These are phyloP conservation scores for Boletus tylopilopsis DNA, from an alignment of 768 basidiomycete species.

Conservation along the genomic window DNA sequence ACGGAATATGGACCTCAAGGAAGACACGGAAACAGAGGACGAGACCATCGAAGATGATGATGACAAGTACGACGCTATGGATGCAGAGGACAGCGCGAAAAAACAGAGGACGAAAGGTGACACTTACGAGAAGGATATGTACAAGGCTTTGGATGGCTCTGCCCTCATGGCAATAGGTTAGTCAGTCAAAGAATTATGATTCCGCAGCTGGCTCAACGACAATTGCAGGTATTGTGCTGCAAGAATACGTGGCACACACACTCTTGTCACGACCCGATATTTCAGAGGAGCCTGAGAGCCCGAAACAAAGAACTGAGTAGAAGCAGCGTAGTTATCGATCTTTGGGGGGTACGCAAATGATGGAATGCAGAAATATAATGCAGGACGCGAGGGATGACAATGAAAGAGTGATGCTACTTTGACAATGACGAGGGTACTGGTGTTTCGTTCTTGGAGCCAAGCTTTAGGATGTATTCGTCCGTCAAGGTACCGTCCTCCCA, in stretches of 20 bases:
- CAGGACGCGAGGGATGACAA: background rate
- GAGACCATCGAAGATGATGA: constrained; percentile 15
- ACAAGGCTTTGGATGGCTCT: constrained; percentile 68
- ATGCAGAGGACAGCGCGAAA: constrained; percentile 6
- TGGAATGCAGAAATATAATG: constrained; percentile 7
- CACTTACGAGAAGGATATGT: constrained; percentile 53
- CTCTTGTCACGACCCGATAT: constrained; percentile 6
- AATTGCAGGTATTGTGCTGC: constrained; percentile 58
- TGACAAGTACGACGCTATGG: constrained; percentile 8
- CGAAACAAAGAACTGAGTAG: constrained; percentile 10
- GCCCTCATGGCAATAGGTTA: constrained; percentile 69
- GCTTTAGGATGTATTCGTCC: constrained; percentile 29
- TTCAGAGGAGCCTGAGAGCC: background rate
- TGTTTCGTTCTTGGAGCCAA: constrained; percentile 21
- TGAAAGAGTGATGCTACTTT: constrained; percentile 9
- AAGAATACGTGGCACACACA: constrained; percentile 52
- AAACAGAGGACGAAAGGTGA: constrained; percentile 3
- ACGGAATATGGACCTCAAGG: constrained; percentile 4
- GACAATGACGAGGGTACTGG: constrained; percentile 2
- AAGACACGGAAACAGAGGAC: constrained; percentile 14
- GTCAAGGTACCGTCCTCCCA: constrained; percentile 81
- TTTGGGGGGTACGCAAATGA: background rate
- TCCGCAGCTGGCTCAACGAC: background rate
- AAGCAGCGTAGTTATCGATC: background rate
- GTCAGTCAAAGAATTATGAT: constrained; percentile 12